Evolutionary conservation across 768 basidiomycete genomes (phyloP), one percentile per base, ranked within the genome.

Genomic region (Suillus bovinus): DNA sequence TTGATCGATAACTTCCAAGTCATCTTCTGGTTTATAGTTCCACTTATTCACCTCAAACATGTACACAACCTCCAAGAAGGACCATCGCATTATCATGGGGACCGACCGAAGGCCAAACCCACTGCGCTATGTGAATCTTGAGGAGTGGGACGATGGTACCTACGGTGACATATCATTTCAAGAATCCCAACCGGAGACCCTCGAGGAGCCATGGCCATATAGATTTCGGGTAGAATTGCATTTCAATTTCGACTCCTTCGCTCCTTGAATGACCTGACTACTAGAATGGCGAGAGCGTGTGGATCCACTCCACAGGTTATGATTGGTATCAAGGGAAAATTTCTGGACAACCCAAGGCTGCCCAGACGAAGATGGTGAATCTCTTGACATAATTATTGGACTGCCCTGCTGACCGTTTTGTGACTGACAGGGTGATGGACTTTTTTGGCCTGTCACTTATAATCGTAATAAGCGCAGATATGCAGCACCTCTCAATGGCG

Each of bases 401-500:
- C 20, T 20, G 33, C 5, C 33, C n/a, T 34, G 5, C 24, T 58
- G 0, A 61, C 27, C 16, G n/a, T 60, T 38, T n/a, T 34, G 44
- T 38, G 27, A 56, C 58, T 50, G 46, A 59, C 67, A 86, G 83
- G 74, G 77, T 46, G 74, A 81, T 34, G 84, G 84, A 27, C 70
- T 86, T 24, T 85, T 80, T 64, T 89, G 84, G 71, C 81, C 81
- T 17, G 86, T 84, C 36, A 71, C 80, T 54, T 87, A 82, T 61
- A 7, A 20, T 13, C 72, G 54, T 69, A 61, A 38, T 38, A 80
- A 79, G 60, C 82, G 86, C 38, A 86, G 84, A 70, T 86, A 84
- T 69, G 84, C 86, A 68, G 81, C 87, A 2, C 87, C 88, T 7
- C 74, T 86, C 55, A 84, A 87, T 59, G 88, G 87, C 20, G 86